Evolutionary conservation across 2,329 filamentous ascomycete genomes (phyloP).

Genomic region (Aspergillus amoenus): DNA sequence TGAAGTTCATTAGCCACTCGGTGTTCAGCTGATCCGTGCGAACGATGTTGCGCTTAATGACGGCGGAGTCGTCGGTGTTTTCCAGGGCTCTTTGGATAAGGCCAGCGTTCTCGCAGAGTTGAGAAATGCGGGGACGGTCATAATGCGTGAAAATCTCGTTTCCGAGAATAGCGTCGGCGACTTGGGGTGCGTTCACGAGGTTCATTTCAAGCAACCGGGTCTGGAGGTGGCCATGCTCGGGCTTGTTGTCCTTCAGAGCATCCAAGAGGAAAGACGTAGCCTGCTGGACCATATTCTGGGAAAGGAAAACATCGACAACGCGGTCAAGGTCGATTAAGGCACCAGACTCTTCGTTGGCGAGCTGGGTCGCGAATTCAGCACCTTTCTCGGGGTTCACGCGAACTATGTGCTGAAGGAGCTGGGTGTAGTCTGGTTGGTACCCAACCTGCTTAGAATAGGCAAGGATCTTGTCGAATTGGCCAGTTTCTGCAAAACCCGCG

Average conservation of each 20-base stretch:
- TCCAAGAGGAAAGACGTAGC: conserved; percentile 97
- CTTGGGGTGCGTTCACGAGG: conserved; percentile 90
- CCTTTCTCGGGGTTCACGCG: conserved; percentile 90
- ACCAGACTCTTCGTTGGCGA: conserved; percentile 85
- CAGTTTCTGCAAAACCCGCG: conserved; percentile 89
- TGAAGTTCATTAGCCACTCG: conserved; percentile 90
- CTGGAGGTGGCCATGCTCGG: conserved; percentile 89
- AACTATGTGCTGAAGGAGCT: conserved; percentile 87
- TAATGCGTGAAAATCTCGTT: conserved; percentile 99
- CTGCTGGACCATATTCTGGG: conserved; percentile 95
- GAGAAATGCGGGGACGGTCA: conserved; percentile 83
- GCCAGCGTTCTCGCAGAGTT: conserved; percentile 89
- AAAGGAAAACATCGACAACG: conserved; percentile 96
- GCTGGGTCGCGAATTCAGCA: conserved; percentile 86
- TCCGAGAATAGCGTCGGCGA: conserved; percentile 93
- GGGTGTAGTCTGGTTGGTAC: conserved; percentile 94
- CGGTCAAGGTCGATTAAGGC: conserved; percentile 89
- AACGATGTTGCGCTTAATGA: conserved; percentile 87
- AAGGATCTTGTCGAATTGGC: conserved; percentile 95
- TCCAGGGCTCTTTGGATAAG: conserved; percentile 85
- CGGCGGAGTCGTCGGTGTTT: conserved; percentile 86
- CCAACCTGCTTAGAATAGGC: conserved; percentile 81
- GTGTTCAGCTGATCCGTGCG: conserved; percentile 80
- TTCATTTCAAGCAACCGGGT: conserved; percentile 98
- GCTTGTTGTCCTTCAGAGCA: conserved; percentile 89